Conservation (phyloP, 306 rosid species). For the Lotus japonicus region DNA sequence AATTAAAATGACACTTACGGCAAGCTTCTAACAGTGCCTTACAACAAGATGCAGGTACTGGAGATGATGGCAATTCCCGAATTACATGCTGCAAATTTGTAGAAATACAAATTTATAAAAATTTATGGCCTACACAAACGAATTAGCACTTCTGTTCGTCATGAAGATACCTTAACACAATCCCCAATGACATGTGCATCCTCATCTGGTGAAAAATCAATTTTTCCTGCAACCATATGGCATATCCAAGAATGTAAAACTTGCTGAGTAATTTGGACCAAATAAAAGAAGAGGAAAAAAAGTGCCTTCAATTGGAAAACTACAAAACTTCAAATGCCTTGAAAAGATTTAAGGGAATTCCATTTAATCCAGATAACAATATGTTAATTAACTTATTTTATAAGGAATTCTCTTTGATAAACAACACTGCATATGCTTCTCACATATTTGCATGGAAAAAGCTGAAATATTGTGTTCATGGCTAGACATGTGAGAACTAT, state of each 20-base stretch:
- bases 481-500: background rate
- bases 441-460: background rate
- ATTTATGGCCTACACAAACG: slow-evolving; percentile 12
- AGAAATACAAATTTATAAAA: slow-evolving; percentile 5
- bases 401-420: background rate
- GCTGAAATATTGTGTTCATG: background rate
- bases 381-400: background rate
- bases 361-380: background rate
- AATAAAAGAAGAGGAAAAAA: background rate
- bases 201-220: slow-evolving; percentile 73
- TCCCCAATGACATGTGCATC: slow-evolving; percentile 93
- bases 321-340: background rate
- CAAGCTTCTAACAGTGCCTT: slow-evolving; percentile 82
- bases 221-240: slow-evolving; percentile 62
- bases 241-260: slow-evolving; percentile 25
- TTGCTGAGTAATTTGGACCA: background rate
- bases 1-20: slow-evolving; percentile 55
- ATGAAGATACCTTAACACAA: slow-evolving; percentile 69
- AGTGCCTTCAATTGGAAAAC: background rate
- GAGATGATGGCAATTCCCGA: slow-evolving; percentile 95
- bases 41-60: slow-evolving; percentile 98
- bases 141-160: slow-evolving; percentile 10
- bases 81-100: slow-evolving; percentile 57
- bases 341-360: slow-evolving; percentile 4
- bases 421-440: background rate